Evolutionary conservation across 139 green algal species (phyloP), one percentile per base, ranked within the genome.

Genomic region (Diplosphaera chodatii): DNA sequence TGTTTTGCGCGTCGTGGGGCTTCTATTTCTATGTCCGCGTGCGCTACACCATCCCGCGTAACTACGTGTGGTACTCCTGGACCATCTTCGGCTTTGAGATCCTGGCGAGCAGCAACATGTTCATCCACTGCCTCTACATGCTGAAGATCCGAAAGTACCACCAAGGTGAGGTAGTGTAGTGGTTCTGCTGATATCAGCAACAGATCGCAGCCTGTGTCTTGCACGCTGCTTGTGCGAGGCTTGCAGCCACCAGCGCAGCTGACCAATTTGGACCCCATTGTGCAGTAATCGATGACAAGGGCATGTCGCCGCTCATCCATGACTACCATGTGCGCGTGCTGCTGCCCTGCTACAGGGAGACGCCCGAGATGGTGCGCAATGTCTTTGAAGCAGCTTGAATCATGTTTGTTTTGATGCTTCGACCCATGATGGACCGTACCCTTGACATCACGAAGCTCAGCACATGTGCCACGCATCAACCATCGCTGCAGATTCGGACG

Each of bases 261-360:
- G n/a, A n/a, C n/a, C n/a, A n/a, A n/a, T n/a, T n/a, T n/a, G n/a
- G n/a, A n/a, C n/a, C n/a, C n/a, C n/a, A n/a, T n/a, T n/a, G n/a
- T 63, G 63, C 69, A 73, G 79, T 72, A 27, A 55, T 83, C 32
- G 82, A 79, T 32, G 62, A 63, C 18, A 25, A 59, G 48, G 48
- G 48, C 48, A 59, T 4, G 13, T 5, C 13, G 16, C 48, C 48
- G 48, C 48, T 59, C 13, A 59, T 59, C 48, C 15, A 40, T 21
- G 4, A 62, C 30, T 48, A 48, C 41, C 13, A 48, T 48, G 16
- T 59, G n/a, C 67, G 63, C 21, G 67, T 72, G 27, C 40, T 72
- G 40, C 22, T 72, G 10, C 67, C 67, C 3, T 72, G 67, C 40
- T 72, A 72, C 67, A 66, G 23, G 28, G 67, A 72, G 40, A 28